Base-by-base conservation (phyloP, 1,284 basidiomycete genomes). In the Cutaneotrichosporon cyanovorans region DNA sequence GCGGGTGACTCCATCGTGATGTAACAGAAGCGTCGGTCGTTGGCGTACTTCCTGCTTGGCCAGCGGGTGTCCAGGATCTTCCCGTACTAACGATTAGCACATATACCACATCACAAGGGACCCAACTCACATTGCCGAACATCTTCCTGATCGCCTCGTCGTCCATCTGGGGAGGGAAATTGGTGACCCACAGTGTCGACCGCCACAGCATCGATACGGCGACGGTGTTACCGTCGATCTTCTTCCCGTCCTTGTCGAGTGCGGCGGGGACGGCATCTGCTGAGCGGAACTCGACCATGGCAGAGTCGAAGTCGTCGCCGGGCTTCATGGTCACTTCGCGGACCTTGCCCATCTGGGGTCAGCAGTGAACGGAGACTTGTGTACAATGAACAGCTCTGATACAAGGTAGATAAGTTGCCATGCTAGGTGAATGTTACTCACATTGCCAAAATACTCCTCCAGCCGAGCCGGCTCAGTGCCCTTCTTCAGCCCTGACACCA, bases 41-140 rank as follows among this genome's bases (percentile, higher is more conserved):
- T 80, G 66, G 89, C 91, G 75, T 89, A 93, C 65, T 93, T 92
- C 66, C 92, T 92, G 72, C 90, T 95, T 6, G 95, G 95, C 95
- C 93, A 98, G 16, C 95, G 84, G 12, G 92, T 86, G 56, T 95
- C 90, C 50, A 98, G 87, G 42, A 99, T 80, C 5, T 77, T 78
- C 1, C 95, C 95, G 69, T 85, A 92, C 84, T 91, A 55, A n/a
- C 4, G 1, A 32, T 31, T 45, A 40, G 31, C 34, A n/a, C n/a
- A n/a, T n/a, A n/a, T n/a, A n/a, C n/a, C n/a, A n/a, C n/a, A 30
- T 14, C 34, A 10, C 22, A 21, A 37, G 53, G 23, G 55, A 42
- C 32, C 38, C 41, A 10, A 62, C 66, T 50, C 53, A 90, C 90
- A 73, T 83, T 78, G 40, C 77, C 77, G 64, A 98, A 96, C 7